Base-by-base conservation (phyloP, 2,329 filamentous ascomycete genomes). In the Fusarium sp. region DNA sequence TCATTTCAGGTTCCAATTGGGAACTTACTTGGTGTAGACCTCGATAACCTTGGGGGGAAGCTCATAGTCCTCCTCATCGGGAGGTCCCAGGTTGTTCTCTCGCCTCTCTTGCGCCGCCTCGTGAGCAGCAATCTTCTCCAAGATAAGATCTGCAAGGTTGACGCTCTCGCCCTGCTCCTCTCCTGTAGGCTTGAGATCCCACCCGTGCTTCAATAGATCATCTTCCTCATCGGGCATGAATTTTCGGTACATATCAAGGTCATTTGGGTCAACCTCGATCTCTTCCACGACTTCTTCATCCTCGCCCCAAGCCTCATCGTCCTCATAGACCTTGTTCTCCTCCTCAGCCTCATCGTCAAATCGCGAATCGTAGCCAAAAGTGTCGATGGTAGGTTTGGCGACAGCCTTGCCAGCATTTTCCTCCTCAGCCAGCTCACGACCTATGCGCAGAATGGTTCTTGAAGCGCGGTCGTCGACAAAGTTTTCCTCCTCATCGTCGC, bases 121-220 rank as follows among this genome's bases (percentile, higher is more conserved):
- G 78, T 97, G 94, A 67, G 93, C 92, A 9, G 95, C 94, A 79
- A 99, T 99, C 84, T 97, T 98, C 80, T 96, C 92, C 66, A 99
- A 85, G 74, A 99, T 99, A 72, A 99, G 85, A 79, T 98, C 95
- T 22, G 96, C 95, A 65, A 99, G 87, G 81, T 98, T 98, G 72
- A 93, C 94, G 20, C 89, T 87, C 66, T 88, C 85, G 12, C 79
- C 81, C 20, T 87, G 86, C 45, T 85, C 85, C 41, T 87, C 85
- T 56, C 82, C 83, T 9, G 83, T 81, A 44, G 82, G 83, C 81
- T 86, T 82, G 48, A 82, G 81, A 75, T 86, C 87, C 85, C 86
- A 89, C 34, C 89, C 89, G 48, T 93, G 89, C 80, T 92, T 90
- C 74, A 95, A 86, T 75, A 96, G 89, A 8, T 93, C 90, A 28